Base-by-base conservation (phyloP, 2,329 filamentous ascomycete genomes). In the Lachnellula subtilissima region DNA sequence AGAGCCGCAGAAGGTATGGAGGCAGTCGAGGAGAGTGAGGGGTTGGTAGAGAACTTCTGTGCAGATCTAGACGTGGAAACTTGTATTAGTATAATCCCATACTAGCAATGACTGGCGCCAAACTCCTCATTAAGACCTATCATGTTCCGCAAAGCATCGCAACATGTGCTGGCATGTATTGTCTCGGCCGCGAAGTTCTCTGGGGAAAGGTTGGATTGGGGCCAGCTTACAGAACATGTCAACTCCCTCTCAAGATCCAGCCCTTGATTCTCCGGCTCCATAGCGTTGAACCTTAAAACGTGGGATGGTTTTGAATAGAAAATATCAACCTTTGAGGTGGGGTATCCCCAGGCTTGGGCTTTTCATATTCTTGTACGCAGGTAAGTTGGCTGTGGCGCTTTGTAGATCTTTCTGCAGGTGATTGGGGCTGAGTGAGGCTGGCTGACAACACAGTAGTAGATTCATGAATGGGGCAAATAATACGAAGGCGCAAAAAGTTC, bases 1-100 rank as follows among this genome's bases (percentile, higher is more conserved):
- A 40, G 89, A 88, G 61, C 92, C 94, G 76, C 94, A 99, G 73
- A 95, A 99, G 47, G 93, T 97, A 74, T 96, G 91, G 46, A 96
- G 83, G 71, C 91, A 96, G 76, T 96, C 90, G 72, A 96, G 88
- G 50, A 96, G 84, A 28, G 91, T 96, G 61, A 96, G 81, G 36
- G 92, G 91, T 72, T 95, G 89, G 74, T 91, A 95, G 61, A 96
- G 85, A 62, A 96, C 83, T 73, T 97, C 94, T 65, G 93, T 96
- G 78, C 94, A 99, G 68, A 99, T 99, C 92, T 97, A 65, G 6
- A 56, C 11, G 19, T 8, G 25, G 14, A 25, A n/a, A 35, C 25
- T 12, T 22, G 37, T 42, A 55, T 64, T 50, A 66, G 64, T 53
- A 59, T 46, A 19, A 23, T 12, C 22, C 6, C n/a, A 46, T 17